A percentile compares a stretch with the other conserved stretches of the same genome.
Conservation (phyloP, 495 filamentous ascomycete species). For the Neurospora discreta region DNA sequence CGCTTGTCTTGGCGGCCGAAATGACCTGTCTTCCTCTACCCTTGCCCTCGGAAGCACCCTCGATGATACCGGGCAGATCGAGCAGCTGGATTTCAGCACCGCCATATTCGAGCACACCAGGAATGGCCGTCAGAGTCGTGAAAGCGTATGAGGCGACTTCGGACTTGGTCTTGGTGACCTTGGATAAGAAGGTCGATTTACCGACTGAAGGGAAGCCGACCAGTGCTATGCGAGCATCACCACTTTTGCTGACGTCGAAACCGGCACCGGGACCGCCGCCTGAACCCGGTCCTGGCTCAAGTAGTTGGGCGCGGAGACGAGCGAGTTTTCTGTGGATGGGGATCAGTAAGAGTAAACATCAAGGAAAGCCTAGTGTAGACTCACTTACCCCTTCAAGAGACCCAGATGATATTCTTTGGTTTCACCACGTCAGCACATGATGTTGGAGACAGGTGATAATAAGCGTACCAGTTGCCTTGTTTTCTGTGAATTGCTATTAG, state of each 20-base stretch:
- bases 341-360: constrained; percentile 4
- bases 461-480: constrained; percentile 87
- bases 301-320: constrained; percentile 83
- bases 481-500: constrained; percentile 54
- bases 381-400: constrained; percentile 80
- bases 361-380: neutral
- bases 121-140: constrained; percentile 96
- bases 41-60: constrained; percentile 93
- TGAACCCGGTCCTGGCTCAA: constrained; percentile 78
- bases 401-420: constrained; percentile 88
- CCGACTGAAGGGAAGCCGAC: constrained; percentile 98
- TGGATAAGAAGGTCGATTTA: constrained; percentile 97
- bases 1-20: constrained; percentile 97
- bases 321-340: constrained; percentile 69
- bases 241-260: constrained; percentile 95
- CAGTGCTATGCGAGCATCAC: constrained; percentile 92
- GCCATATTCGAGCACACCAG: constrained; percentile 95
- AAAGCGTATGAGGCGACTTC: constrained; percentile 96
- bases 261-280: constrained; percentile 64
- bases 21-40: constrained; percentile 95
- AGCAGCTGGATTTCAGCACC: constrained; percentile 98
- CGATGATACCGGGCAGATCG: constrained; percentile 97
- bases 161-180: constrained; percentile 97
- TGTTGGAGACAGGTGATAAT: neutral
- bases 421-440: constrained; percentile 6